phyloP scores from a whole-genome alignment of 768 basidiomycete genomes.

The Lactarius evosmus region DNA sequence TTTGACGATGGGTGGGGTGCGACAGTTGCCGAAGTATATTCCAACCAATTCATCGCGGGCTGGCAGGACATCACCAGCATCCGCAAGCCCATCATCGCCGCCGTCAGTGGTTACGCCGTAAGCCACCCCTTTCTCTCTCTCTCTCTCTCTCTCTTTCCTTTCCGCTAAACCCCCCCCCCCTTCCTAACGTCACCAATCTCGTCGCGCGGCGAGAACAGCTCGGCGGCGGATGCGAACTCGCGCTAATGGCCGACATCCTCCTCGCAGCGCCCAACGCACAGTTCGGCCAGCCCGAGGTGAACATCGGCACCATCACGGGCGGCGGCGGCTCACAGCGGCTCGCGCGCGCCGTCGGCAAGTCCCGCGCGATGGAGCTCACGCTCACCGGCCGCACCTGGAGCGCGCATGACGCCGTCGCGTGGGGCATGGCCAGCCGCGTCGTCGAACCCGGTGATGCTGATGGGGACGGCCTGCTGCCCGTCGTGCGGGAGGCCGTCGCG shows the following conservation, averaged over 20 bases:
- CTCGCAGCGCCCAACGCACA: constrained; percentile 85
- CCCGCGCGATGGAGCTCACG: constrained; percentile 90
- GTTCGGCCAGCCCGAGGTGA: constrained; percentile 97
- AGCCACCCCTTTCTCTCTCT: constrained; percentile 33
- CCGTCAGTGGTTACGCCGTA: constrained; percentile 92
- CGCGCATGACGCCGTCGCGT: constrained; percentile 78
- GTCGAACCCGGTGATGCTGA: constrained; percentile 46
- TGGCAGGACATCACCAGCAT: constrained; percentile 74
- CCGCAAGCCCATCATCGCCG: constrained; percentile 92
- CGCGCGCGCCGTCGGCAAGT: constrained; percentile 82
- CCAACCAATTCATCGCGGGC: constrained; percentile 76
- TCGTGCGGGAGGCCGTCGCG: constrained; percentile 82
- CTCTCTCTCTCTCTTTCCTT: neutral
- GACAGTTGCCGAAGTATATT: constrained; percentile 83
- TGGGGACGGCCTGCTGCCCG: constrained; percentile 57
- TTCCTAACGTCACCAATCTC: neutral
- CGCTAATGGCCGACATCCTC: constrained; percentile 95
- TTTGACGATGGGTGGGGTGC: neutral
- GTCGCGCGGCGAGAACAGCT: constrained; percentile 58
- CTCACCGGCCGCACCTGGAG: constrained; percentile 81
- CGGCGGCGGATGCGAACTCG: constrained; percentile 95
- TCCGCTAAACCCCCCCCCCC: neutral
- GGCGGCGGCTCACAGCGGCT: constrained; percentile 94
- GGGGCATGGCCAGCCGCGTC: constrained; percentile 85
- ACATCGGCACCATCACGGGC: constrained; percentile 91